phyloP scores from a whole-genome alignment of 1,139 yeast genomes.

The Yamadazyma songkhlaensis region DNA sequence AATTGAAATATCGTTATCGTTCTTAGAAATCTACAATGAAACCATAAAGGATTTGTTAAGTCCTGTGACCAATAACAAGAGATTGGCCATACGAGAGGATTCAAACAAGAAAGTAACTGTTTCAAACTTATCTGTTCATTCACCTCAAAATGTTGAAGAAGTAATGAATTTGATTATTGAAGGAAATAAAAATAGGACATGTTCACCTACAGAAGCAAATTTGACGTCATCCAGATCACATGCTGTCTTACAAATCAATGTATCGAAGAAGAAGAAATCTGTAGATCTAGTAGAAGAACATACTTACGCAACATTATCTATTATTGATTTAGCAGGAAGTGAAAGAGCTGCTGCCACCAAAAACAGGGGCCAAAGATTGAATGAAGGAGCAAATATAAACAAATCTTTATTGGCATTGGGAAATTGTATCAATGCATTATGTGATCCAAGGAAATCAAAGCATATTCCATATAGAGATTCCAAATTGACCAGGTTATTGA shows the following conservation, averaged over 20 bases:
- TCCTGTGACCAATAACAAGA: constrained; percentile 47
- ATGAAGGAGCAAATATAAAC: constrained; percentile 93
- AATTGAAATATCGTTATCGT: constrained; percentile 66
- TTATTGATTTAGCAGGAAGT: constrained; percentile 92
- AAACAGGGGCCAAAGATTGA: constrained; percentile 73
- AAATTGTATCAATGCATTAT: constrained; percentile 88
- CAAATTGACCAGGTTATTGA: constrained; percentile 77
- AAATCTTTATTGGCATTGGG: constrained; percentile 85
- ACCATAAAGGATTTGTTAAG: constrained; percentile 74
- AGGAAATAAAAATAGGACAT: constrained; percentile 77
- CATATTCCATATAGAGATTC: constrained; percentile 93
- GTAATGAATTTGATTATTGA: constrained; percentile 73
- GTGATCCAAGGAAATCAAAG: constrained; percentile 63
- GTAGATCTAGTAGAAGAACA: constrained; percentile 67
- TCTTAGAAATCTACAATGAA: constrained; percentile 88
- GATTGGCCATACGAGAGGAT: constrained; percentile 69
- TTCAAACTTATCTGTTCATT: constrained; percentile 66
- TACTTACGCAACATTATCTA: constrained; percentile 74
- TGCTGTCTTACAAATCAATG: constrained; percentile 82
- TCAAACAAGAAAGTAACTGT: constrained; percentile 66
- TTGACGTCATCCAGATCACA: constrained; percentile 89
- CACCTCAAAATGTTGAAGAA: constrained; percentile 64
- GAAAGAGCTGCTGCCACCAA: constrained; percentile 90
- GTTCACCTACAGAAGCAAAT: constrained; percentile 89
- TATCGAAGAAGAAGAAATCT: constrained; percentile 59